A percentile compares a stretch with the other conserved stretches of the same genome.
These are phyloP conservation scores for Orbilia blumenaviensis DNA, from an alignment of 2,329 filamentous ascomycete genomes.

Conservation along the genomic window DNA sequence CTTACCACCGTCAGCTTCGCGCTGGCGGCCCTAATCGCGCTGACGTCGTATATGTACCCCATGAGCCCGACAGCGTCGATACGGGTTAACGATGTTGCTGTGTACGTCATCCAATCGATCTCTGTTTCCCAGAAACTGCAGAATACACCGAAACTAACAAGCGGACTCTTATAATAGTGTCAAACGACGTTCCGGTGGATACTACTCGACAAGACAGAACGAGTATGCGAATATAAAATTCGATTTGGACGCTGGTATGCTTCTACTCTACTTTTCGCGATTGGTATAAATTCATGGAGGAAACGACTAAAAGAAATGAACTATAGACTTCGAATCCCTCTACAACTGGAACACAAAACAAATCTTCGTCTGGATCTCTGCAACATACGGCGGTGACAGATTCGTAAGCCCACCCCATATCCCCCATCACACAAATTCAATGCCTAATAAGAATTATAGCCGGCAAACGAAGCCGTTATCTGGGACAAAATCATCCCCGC, in stretches of 20 bases:
- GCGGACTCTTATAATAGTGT: conserved; percentile 67
- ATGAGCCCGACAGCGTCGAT: conserved; percentile 73
- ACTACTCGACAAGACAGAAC: conserved; percentile 90
- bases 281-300: not conserved
- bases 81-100: conserved; percentile 79
- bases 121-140: not conserved
- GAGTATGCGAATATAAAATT: conserved; percentile 96
- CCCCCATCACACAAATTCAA: conserved; percentile 63
- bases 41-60: conserved; percentile 76
- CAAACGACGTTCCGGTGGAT: conserved; percentile 84
- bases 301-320: not conserved
- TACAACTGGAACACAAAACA: conserved; percentile 99
- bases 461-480: conserved; percentile 79
- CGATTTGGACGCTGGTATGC: conserved; percentile 78
- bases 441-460: conserved; percentile 59
- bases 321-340: conserved; percentile 79
- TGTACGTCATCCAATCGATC: conserved; percentile 70
- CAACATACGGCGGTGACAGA: conserved; percentile 66
- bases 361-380: conserved; percentile 94
- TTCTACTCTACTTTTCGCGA: not conserved
- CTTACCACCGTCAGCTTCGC: conserved; percentile 93
- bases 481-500: conserved; percentile 91
- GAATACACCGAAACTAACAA: not conserved
- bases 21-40: conserved; percentile 80
- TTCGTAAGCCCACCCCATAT: conserved; percentile 57